Base-by-base conservation (phyloP, 176 grass and related monocot genomes). In the Secale cereale region DNA sequence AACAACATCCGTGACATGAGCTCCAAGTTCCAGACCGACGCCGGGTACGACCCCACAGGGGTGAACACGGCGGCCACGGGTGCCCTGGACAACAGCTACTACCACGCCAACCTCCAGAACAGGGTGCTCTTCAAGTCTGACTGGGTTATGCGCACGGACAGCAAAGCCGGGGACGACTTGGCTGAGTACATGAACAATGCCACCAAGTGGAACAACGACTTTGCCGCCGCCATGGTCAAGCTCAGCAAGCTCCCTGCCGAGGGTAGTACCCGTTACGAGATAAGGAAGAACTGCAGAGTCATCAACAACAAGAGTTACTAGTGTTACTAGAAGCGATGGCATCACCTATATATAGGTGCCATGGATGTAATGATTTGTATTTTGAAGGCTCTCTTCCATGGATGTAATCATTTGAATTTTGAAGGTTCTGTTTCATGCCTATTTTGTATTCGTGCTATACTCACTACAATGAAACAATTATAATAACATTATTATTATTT, bases 81-180 rank as follows among this genome's bases (percentile, higher is more conserved):
- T 1, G 17, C 16, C 3, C 39, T 90, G 22, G 65, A 78, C 65
- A 77, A 78, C 74, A 64, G 35, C 59, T 90, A 79, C 79, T 86
- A 72, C 52, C 4, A 6, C 7, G 48, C 35, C 25, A 66, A 86
- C 31, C 28, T 28, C 5, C 20, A 74, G 25, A 85, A 83, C 45
- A 66, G 13, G 81, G 88, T 76, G 48, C 43, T 87, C 54, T 74
- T 90, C 50, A 40, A 31, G 40, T 76, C 84, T 0, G 88, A 90
- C 67, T 67, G 65, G 67, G 70, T 39, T 36, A 36, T 72, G 5
- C 37, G 22, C 69, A 6, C 39, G 1, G 69, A 72, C 37, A 26
- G 13, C 7, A 1, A 40, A 2, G 67, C 77, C 6, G 50, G 9
- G 23, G 9, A 35, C 14, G 48, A 56, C 0, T 28, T 76, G 37